Evolutionary conservation across 441 rosid species (phyloP), one percentile per base, ranked within the genome.

Genomic region (Euphorbia celastroides): DNA sequence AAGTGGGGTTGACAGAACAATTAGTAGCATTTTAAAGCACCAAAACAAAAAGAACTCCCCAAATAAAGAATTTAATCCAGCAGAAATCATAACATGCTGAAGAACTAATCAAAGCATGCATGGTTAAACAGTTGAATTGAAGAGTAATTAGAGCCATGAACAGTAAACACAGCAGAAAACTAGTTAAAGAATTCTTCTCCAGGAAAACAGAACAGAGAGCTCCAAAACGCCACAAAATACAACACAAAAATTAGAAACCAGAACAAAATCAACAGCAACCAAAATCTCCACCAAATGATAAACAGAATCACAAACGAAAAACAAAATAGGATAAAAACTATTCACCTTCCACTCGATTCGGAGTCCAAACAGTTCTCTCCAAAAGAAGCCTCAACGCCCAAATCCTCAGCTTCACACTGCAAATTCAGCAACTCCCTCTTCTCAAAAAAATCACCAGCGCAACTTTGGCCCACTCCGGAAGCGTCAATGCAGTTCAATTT

Each of bases 311-410:
- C 1, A 36, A 13, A 42, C 11, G 48, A 42, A 13, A 10, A n/a
- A 42, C 14, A 42, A 42, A 12, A 14, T 42, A 42, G 44, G 1
- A 38, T 2, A 38, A 28, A 51, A 61, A n/a, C n/a, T n/a, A 88
- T 56, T 51, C n/a, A 94, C 88, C 68, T 87, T 82, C 78, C 80
- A 67, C 72, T 80, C 48, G 70, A 73, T 71, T 92, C 81, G 79
- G 78, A 62, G 55, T 88, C 88, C 71, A 86, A 58, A 67, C 72
- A 75, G 76, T 84, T 86, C 22, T 88, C 90, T 19, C 85, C 92
- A 73, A 77, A 86, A 3, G 88, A 89, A 72, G 73, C 82, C 74
- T 86, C 95, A 46, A 74, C 55, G 28, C 67, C 78, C 65, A 70
- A 56, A 57, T 75, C 87, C 60, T 71, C 78, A 20, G 68, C 36